phyloP scores from a whole-genome alignment of 805 yeast species.

The Starmera amethionina region DNA sequence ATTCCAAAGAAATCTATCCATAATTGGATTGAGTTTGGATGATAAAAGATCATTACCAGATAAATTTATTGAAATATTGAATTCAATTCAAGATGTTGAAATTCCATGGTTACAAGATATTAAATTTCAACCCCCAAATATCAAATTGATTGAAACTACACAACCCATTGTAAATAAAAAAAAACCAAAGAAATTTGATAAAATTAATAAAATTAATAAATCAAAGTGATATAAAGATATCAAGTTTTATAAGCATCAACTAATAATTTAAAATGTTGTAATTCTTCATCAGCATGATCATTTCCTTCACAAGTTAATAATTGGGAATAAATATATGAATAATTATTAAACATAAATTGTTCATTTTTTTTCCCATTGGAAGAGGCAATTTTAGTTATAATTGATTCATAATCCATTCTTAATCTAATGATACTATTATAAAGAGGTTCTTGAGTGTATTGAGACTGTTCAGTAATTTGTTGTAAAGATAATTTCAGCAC shows the following conservation, averaged over 20 bases:
- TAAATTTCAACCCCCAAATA: too few species aligned
- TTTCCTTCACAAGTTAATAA: conserved; percentile 28
- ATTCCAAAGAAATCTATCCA: too few species aligned
- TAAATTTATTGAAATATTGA: too few species aligned
- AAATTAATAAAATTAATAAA: too few species aligned
- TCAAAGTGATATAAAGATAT: too few species aligned
- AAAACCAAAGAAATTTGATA: too few species aligned
- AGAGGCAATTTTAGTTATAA: conserved; percentile 53
- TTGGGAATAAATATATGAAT: conserved; percentile 19
- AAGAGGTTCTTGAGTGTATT: conserved; percentile 53
- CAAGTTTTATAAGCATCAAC: conserved; percentile 30
- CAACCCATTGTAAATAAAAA: too few species aligned
- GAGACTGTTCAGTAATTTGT: conserved; percentile 19
- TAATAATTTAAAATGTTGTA: conserved; percentile 33
- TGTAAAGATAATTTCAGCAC: conserved; percentile 45
- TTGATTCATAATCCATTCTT: conserved; percentile 71
- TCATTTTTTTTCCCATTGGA: conserved; percentile 47
- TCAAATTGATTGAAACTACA: too few species aligned
- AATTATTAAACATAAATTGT: conserved; percentile 55
- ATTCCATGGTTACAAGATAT: too few species aligned
- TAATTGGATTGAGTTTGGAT: too few species aligned
- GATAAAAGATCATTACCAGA: too few species aligned
- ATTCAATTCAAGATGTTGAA: too few species aligned
- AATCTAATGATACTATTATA: conserved; percentile 58
- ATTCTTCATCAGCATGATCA: conserved; percentile 29